Conservation (phyloP, 2,329 filamentous ascomycete genomes). For the Pestalotiopsis sp. region DNA sequence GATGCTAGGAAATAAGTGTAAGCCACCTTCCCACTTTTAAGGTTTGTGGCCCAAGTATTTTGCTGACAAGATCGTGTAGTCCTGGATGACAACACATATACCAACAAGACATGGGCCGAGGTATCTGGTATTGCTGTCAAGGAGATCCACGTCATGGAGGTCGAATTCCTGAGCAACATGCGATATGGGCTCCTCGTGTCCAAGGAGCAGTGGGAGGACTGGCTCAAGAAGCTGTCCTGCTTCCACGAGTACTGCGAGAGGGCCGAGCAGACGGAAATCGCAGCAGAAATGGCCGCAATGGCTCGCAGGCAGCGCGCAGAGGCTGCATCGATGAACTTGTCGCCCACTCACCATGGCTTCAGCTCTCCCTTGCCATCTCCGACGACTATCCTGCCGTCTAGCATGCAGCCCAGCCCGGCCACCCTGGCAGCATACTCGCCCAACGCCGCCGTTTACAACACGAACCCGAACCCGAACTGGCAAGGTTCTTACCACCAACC, state of each 20-base stretch:
- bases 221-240: constrained; percentile 80
- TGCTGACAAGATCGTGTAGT: constrained; percentile 49
- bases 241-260: constrained; percentile 84
- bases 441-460: constrained; percentile 30
- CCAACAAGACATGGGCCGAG: constrained; percentile 99
- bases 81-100: constrained; percentile 97
- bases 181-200: constrained; percentile 90
- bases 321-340: constrained; percentile 38
- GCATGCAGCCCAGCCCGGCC: constrained; percentile 33
- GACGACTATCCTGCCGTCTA: constrained; percentile 38
- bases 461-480: constrained; percentile 37
- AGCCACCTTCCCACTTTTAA: constrained; percentile 30
- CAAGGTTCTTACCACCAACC: constrained; percentile 38
- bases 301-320: constrained; percentile 30
- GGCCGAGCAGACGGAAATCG: constrained; percentile 48
- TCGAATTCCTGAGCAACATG: constrained; percentile 99
- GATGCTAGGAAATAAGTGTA: constrained; percentile 98
- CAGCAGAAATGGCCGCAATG: constrained; percentile 12
- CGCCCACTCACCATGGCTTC: constrained; percentile 40
- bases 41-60: background rate
- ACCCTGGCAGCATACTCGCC: constrained; percentile 46
- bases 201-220: constrained; percentile 81
- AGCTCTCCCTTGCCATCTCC: constrained; percentile 54
- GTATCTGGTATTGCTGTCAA: constrained; percentile 92
- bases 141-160: constrained; percentile 99